Evolutionary conservation across 495 filamentous ascomycete species (phyloP).

Genomic region (Astrothelium subdiscretum): DNA sequence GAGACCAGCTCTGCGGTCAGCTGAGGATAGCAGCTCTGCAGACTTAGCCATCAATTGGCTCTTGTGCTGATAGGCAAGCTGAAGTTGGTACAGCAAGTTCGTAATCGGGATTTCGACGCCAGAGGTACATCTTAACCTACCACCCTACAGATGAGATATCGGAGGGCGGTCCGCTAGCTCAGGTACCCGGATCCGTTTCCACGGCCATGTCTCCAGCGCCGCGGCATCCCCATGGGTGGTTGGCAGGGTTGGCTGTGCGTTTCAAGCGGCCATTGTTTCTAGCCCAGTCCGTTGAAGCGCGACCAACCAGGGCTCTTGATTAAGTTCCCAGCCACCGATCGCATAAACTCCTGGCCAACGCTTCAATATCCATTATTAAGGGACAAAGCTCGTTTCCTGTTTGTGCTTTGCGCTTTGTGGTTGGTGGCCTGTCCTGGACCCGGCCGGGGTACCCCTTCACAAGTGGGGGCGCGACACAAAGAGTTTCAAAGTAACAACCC

Average conservation of each 20-base stretch:
- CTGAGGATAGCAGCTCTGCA: neutral
- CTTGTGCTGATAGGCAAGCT: neutral
- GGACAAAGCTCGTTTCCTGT: neutral
- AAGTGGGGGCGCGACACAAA: neutral
- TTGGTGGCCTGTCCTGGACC: neutral
- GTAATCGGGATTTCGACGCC: neutral
- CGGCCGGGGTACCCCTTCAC: neutral
- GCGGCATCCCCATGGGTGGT: too few relatives aligned
- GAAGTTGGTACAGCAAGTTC: neutral
- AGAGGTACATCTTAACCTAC: too few relatives aligned
- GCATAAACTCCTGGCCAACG: neutral
- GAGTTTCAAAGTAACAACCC: neutral
- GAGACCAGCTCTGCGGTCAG: neutral
- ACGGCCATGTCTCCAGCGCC: too few relatives aligned
- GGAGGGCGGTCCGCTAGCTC: neutral
- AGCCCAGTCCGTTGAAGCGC: neutral
- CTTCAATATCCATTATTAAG: slow-evolving; percentile 1
- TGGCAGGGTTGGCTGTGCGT: neutral
- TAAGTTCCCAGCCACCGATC: neutral
- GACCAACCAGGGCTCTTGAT: neutral
- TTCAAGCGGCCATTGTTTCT: neutral
- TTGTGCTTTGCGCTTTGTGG: neutral
- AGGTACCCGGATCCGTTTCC: neutral
- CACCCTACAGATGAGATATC: too few relatives aligned
- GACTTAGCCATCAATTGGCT: neutral